These are phyloP conservation scores for Mrakia blollopis DNA, from an alignment of 768 basidiomycete species.

Conservation along the genomic window DNA sequence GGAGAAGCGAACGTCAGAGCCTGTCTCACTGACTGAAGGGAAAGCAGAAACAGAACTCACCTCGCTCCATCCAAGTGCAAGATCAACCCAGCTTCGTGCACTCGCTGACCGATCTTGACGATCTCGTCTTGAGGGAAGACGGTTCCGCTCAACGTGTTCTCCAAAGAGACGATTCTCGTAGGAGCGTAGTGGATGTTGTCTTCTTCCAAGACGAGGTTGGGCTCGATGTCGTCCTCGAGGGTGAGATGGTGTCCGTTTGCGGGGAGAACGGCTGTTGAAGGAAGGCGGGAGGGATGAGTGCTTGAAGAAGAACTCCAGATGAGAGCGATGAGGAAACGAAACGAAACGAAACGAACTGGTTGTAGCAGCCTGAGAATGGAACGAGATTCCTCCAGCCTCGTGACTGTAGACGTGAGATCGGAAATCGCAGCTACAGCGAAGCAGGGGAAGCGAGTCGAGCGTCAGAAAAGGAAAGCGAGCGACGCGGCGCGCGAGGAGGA, in stretches of 20 bases:
- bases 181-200: conserved; percentile 58
- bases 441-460: background rate
- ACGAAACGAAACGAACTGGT: conserved; percentile 31
- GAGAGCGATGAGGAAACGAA: background rate
- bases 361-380: conserved; percentile 63
- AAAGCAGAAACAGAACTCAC: background rate
- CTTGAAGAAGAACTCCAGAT: background rate
- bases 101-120: conserved; percentile 73
- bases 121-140: conserved; percentile 88
- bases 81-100: conserved; percentile 62
- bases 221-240: conserved; percentile 62
- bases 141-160: conserved; percentile 89
- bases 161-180: conserved; percentile 76
- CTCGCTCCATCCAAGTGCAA: conserved; percentile 56
- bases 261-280: conserved; percentile 40
- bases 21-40: no score
- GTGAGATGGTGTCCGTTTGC: conserved; percentile 72
- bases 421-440: background rate
- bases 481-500: background rate
- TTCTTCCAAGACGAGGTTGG: conserved; percentile 53
- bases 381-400: conserved; percentile 86
- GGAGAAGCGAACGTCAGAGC: background rate
- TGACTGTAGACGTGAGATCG: conserved; percentile 49
- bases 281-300: conserved; percentile 11
- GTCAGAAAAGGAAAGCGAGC: background rate